Conservation (phyloP, 345 rosid genomes). For the Salix caprea region DNA sequence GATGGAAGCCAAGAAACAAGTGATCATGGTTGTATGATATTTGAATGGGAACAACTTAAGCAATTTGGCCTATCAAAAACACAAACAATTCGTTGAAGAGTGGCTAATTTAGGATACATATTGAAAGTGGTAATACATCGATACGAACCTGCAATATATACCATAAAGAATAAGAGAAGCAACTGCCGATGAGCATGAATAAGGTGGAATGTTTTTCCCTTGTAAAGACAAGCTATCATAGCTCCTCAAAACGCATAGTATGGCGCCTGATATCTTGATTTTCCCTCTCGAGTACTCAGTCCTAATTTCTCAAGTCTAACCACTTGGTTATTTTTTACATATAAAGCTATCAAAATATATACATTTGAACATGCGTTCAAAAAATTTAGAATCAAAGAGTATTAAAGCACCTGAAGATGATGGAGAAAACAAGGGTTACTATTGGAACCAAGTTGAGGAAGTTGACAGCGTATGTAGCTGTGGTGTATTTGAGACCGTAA, state of each 20-base stretch:
- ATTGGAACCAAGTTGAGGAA: constrained; percentile 42
- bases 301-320: constrained; percentile 34
- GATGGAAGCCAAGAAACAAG: constrained; percentile 33
- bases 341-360: background rate
- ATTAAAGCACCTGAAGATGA: too few species aligned
- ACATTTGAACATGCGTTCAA: too few species aligned
- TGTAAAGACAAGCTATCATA: constrained; percentile 24
- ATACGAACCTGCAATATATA: constrained; percentile 37
- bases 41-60: constrained; percentile 31
- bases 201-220: constrained; percentile 31
- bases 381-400: too few species aligned
- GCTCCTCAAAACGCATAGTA: constrained; percentile 43
- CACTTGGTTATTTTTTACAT: background rate
- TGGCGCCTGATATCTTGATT: constrained; percentile 32
- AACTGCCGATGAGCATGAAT: constrained; percentile 26
- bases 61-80: constrained; percentile 30
- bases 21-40: constrained; percentile 42
- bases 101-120: background rate
- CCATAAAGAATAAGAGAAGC: constrained; percentile 39
- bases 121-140: too few species aligned
- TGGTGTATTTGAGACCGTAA: constrained; percentile 43
- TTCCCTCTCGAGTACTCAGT: constrained; percentile 27
- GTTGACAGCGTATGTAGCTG: constrained; percentile 42
- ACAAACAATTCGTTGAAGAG: background rate
- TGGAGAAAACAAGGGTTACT: too few species aligned